phyloP scores from a whole-genome alignment of 176 grass and related monocot species.

The Urochloa ruziziensis region DNA sequence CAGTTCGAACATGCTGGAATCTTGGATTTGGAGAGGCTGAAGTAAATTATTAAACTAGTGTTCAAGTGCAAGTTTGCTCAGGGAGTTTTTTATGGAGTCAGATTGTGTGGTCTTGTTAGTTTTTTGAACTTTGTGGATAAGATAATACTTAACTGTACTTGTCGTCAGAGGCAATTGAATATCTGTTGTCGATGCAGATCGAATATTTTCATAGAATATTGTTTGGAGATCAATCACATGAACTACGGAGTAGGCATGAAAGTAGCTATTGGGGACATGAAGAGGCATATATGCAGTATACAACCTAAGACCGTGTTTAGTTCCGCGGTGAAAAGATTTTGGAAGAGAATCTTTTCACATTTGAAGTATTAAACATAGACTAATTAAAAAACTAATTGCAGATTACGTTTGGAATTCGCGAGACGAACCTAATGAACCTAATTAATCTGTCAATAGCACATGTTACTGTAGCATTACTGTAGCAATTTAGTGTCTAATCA shows the following conservation, averaged over 20 bases:
- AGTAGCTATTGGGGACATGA: background rate
- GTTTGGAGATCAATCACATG: background rate
- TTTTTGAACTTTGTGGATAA: background rate
- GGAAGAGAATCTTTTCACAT: too few relatives aligned
- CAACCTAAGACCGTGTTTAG: too few relatives aligned
- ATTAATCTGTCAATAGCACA: too few relatives aligned
- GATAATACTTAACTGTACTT: background rate
- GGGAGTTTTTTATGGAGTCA: background rate
- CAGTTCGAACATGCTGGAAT: background rate
- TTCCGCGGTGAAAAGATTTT: too few relatives aligned
- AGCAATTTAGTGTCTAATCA: too few relatives aligned
- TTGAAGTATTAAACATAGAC: too few relatives aligned
- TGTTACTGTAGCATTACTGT: too few relatives aligned
- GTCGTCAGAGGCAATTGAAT: background rate
- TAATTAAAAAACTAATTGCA: too few relatives aligned
- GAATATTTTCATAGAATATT: background rate
- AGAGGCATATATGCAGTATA: background rate
- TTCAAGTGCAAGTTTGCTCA: conserved; percentile 30
- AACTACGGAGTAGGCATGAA: background rate
- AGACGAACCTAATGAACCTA: too few relatives aligned
- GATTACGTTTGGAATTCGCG: too few relatives aligned
- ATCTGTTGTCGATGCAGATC: background rate
- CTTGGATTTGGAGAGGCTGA: background rate
- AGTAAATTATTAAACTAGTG: background rate
- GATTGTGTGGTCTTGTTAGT: conserved; percentile 15